phyloP scores from a whole-genome alignment of 2,329 filamentous ascomycete species.

The Aspergillus brasiliensis region DNA sequence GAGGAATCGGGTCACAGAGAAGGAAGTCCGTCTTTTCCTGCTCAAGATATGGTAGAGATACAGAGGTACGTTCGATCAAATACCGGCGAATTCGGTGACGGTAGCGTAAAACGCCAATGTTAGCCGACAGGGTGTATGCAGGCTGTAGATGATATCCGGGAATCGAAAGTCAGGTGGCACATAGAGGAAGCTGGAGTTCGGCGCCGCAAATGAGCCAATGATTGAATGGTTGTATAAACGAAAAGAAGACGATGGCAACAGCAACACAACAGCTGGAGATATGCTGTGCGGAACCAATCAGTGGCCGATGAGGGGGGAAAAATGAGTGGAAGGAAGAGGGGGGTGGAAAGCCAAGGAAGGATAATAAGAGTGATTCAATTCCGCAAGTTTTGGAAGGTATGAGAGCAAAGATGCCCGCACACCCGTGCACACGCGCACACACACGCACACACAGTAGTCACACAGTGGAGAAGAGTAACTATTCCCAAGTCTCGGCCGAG shows the following conservation, averaged over 20 bases:
- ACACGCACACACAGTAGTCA: background rate
- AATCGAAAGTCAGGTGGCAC: background rate
- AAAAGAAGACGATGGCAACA: background rate
- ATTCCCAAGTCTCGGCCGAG: background rate
- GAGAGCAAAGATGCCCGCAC: background rate
- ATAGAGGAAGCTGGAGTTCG: background rate
- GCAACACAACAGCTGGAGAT: background rate
- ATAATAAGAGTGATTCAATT: background rate
- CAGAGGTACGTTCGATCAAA: background rate
- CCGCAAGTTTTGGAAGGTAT: too few relatives aligned
- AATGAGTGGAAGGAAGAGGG: background rate
- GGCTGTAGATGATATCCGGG: background rate
- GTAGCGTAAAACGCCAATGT: background rate
- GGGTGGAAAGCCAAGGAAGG: background rate
- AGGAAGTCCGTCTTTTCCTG: background rate
- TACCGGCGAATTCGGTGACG: background rate
- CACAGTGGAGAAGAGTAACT: too few relatives aligned
- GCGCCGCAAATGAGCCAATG: background rate
- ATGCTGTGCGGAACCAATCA: background rate
- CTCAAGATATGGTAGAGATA: constrained; percentile 1
- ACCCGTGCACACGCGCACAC: background rate
- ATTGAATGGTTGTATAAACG: background rate
- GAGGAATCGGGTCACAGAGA: background rate
- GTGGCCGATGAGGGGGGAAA: background rate
- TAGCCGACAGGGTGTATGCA: background rate